Evolutionary conservation across 495 filamentous ascomycete genomes (phyloP).

Genomic region (Podospora pseudocomata): DNA sequence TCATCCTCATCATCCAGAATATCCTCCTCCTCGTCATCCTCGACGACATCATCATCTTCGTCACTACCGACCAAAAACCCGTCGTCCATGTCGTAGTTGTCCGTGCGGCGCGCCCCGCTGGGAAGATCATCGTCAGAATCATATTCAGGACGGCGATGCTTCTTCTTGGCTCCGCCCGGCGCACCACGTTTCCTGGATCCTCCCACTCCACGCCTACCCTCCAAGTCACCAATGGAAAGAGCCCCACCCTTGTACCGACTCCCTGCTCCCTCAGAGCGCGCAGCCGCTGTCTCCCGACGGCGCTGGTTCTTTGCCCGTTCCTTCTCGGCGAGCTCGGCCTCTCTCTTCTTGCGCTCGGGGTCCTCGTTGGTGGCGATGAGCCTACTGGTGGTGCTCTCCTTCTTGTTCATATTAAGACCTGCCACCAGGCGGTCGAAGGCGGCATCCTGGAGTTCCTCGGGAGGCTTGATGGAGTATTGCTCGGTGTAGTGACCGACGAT

Average conservation of each 20-base stretch:
- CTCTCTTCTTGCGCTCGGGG: conserved; percentile 72
- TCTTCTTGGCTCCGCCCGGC: conserved; percentile 38
- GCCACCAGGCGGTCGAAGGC: conserved; percentile 72
- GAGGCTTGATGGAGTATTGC: conserved; percentile 67
- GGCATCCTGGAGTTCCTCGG: conserved; percentile 66
- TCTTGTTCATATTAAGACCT: conserved; percentile 58
- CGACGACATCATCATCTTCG: conserved; percentile 60
- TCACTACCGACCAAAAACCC: conserved; percentile 74
- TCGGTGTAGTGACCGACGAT: conserved; percentile 78
- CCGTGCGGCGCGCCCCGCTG: conserved; percentile 59
- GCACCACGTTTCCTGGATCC: conserved; percentile 44
- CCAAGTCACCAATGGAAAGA: conserved; percentile 69
- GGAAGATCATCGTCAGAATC: conserved; percentile 64
- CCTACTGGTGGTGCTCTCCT: conserved; percentile 46
- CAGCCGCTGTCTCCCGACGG: conserved; percentile 62
- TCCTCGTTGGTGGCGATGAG: conserved; percentile 65
- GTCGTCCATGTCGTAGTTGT: conserved; percentile 82
- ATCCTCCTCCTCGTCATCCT: conserved; percentile 60
- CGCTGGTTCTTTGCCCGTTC: conserved; percentile 65
- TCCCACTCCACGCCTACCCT: conserved; percentile 49
- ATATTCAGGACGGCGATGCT: conserved; percentile 49
- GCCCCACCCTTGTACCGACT: conserved; percentile 52
- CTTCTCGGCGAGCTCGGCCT: conserved; percentile 71
- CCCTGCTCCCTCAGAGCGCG: conserved; percentile 56
- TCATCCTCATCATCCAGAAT: conserved; percentile 48